Evolutionary conservation across 257 asterid genomes (phyloP).

Genomic region (Buddleja alternifolia): DNA sequence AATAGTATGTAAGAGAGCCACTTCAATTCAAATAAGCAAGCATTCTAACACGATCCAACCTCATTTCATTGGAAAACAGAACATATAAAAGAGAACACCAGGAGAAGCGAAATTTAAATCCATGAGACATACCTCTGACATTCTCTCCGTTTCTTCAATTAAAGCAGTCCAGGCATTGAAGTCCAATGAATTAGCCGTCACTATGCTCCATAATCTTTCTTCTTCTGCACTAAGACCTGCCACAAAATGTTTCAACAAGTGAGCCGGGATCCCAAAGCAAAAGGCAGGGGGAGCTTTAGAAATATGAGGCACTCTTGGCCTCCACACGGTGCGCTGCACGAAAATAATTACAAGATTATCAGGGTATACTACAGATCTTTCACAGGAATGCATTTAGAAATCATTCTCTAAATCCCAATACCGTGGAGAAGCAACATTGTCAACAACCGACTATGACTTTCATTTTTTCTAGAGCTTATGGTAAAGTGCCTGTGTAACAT

Average conservation of each 20-base stretch:
- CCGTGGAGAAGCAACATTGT: conserved; percentile 10
- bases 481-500: not conserved
- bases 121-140: conserved; percentile 67
- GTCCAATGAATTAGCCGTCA: conserved; percentile 81
- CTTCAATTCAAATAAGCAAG: not conserved
- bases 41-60: not conserved
- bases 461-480: not conserved
- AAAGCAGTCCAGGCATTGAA: conserved; percentile 94
- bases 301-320: too few species aligned
- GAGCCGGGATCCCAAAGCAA: conserved; percentile 7
- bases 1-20: not conserved
- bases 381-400: not conserved
- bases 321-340: not conserved
- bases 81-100: not conserved
- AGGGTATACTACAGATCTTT: not conserved
- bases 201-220: conserved; percentile 94
- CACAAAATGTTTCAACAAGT: conserved; percentile 16
- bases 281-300: too few species aligned
- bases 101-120: conserved; percentile 20
- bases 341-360: not conserved
- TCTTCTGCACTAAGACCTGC: conserved; percentile 86
- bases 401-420: conserved; percentile 10
- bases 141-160: conserved; percentile 92
- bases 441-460: conserved; percentile 16
- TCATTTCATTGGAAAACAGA: conserved; percentile 14